Base-by-base conservation (phyloP, 169 alveolate genomes). In the Eimeria maxima region DNA sequence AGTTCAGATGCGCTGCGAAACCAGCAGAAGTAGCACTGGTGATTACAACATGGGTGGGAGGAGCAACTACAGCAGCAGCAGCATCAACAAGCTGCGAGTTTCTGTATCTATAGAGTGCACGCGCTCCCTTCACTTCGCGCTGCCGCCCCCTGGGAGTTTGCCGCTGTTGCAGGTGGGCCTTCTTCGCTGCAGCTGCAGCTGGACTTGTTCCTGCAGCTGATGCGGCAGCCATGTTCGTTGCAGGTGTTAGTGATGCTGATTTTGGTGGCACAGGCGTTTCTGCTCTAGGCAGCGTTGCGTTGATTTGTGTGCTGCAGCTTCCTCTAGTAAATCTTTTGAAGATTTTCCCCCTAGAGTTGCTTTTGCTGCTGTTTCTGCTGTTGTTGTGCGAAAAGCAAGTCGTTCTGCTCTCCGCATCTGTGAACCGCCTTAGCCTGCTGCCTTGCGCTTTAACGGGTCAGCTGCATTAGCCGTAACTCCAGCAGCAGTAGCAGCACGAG, bases 361-460 rank as follows among this genome's bases (percentile, higher is more conserved):
- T 83, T 53, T 38, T 83, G 33, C 29, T 83, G 55, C 45, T 83
- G 69, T 57, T 83, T 53, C 38, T 83, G 63, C 50, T 83, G 76
- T 50, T 83, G 76, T 57, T 83, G 50, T 83, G 91, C 91, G 91
- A 83, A 38, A 83, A 83, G 55, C 91, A 83, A 33, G n/a, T 83
- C 50, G 91, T 83, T 50, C 50, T 83, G 76, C 91, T 83, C 91
- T 83, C 91, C 76, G 55, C 91, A 20, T 83, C 91, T 83, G 76
- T 83, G 55, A 83, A 83, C 76, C 71, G 91, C 63, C 91, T 83
- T 18, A 55, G 91, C 91, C 76, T 83, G 74, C 57, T 83, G 22
- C 91, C 91, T 33, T 83, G 91, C 76, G 74, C 74, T 33, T 76
- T 83, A 76, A 83, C 91, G n/a, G 91, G 91, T 83, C 38, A 83